Percentiles rank a stretch among this genome's conserved stretches.
phyloP scores from a whole-genome alignment of 495 filamentous ascomycete genomes.

The Patellaria atrata region DNA sequence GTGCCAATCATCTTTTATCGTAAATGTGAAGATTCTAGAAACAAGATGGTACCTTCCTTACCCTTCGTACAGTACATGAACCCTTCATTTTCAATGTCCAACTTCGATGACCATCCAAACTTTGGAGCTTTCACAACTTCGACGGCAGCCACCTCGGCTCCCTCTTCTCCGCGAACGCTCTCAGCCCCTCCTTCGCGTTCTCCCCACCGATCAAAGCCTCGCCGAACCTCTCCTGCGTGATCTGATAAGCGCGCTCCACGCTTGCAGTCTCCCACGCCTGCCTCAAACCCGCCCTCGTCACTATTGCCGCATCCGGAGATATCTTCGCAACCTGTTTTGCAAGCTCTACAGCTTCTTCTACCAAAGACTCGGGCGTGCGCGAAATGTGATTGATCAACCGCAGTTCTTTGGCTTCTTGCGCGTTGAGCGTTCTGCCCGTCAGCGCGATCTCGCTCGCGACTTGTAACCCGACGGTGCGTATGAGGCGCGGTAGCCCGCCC shows the following conservation, averaged over 20 bases:
- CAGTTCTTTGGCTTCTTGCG: slow-evolving; percentile 16
- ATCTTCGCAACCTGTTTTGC: slow-evolving; percentile 18
- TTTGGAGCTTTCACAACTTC: slow-evolving; percentile 19
- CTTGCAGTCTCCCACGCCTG: slow-evolving; percentile 20
- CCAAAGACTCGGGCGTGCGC: slow-evolving; percentile 13
- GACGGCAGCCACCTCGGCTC: slow-evolving; percentile 19
- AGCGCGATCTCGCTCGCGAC: slow-evolving; percentile 22
- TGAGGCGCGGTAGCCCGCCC: slow-evolving; percentile 19
- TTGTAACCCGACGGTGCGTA: slow-evolving; percentile 20
- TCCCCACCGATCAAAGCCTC: slow-evolving; percentile 14
- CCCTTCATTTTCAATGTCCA: too few species aligned
- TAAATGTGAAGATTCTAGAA: too few species aligned
- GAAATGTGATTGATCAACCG: slow-evolving; percentile 20
- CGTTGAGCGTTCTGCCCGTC: slow-evolving; percentile 15
- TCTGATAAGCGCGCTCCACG: slow-evolving; percentile 20
- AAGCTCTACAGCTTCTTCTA: slow-evolving; percentile 20
- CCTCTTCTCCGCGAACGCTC: slow-evolving; percentile 22
- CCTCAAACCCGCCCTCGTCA: slow-evolving; percentile 19
- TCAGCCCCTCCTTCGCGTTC: slow-evolving; percentile 20
- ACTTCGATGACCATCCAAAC: too few species aligned
- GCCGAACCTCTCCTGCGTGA: slow-evolving; percentile 16
- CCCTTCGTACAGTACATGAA: too few species aligned
- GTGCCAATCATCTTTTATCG: too few species aligned
- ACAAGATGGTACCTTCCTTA: too few species aligned
- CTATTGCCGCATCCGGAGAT: slow-evolving; percentile 20